Evolutionary conservation across 2,329 filamentous ascomycete genomes (phyloP).

Genomic region (Sporothrix inflata): DNA sequence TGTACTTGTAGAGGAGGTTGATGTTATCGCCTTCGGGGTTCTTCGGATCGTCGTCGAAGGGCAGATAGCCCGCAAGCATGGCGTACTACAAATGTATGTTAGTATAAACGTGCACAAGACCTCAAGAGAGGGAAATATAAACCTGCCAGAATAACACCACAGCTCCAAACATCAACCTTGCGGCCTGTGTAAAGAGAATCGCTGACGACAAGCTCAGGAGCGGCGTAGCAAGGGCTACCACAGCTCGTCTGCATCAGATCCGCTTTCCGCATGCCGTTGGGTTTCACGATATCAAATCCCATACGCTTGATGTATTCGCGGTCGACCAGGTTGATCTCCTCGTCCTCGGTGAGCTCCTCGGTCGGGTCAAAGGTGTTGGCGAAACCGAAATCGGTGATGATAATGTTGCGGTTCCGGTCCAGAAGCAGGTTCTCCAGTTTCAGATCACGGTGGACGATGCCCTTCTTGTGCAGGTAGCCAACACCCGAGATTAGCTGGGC

Average conservation of each 20-base stretch:
- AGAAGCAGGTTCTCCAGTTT: constrained; percentile 95
- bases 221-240: constrained; percentile 96
- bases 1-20: constrained; percentile 98
- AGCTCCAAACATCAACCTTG: constrained; percentile 99
- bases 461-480: constrained; percentile 96
- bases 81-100: constrained; percentile 70
- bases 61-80: constrained; percentile 96
- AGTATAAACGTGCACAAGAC: neutral
- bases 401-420: constrained; percentile 97
- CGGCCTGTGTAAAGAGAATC: constrained; percentile 96
- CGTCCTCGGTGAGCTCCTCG: constrained; percentile 87
- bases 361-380: constrained; percentile 93
- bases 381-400: constrained; percentile 99
- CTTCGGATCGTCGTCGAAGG: constrained; percentile 96
- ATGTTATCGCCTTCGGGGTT: constrained; percentile 99
- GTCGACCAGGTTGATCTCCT: constrained; percentile 84
- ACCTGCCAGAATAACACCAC: constrained; percentile 93
- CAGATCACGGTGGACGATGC: constrained; percentile 94
- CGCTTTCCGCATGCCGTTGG: constrained; percentile 77
- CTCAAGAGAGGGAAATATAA: too few relatives aligned
- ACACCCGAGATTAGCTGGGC: constrained; percentile 96
- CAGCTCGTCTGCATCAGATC: constrained; percentile 99
- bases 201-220: constrained; percentile 94
- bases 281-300: constrained; percentile 78
- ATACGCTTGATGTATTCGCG: constrained; percentile 85